phyloP scores from a whole-genome alignment of 2,329 filamentous ascomycete species.

The Decorospora gaudefroyi region DNA sequence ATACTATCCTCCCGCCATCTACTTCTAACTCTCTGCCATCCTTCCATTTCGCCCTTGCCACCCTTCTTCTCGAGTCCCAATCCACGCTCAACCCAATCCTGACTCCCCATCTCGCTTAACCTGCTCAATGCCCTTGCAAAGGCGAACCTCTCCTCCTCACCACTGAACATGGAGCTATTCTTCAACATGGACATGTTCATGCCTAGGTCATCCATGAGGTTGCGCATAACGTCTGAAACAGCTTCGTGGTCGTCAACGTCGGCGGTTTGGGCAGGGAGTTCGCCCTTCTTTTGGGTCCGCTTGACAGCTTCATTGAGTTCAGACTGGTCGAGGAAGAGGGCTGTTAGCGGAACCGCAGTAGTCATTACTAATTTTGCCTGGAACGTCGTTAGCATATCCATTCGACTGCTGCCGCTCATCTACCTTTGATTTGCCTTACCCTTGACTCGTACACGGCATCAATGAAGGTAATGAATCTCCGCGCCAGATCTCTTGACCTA shows the following conservation, averaged over 20 bases:
- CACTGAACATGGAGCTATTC: constrained; percentile 82
- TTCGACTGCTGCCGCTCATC: neutral
- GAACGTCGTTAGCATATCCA: constrained; percentile 3
- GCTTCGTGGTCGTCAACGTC: constrained; percentile 53
- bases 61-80: constrained; percentile 66
- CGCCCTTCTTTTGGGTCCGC: constrained; percentile 44
- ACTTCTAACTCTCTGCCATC: constrained; percentile 68
- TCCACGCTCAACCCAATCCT: constrained; percentile 89
- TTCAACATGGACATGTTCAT: constrained; percentile 84
- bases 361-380: constrained; percentile 96
- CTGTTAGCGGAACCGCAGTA: constrained; percentile 78
- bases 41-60: constrained; percentile 67
- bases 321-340: constrained; percentile 77
- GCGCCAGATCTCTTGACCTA: constrained; percentile 80
- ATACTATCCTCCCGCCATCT: constrained; percentile 61
- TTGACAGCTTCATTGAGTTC: constrained; percentile 55
- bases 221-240: constrained; percentile 72
- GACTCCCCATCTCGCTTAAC: constrained; percentile 88
- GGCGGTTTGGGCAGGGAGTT: constrained; percentile 41
- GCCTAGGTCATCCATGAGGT: constrained; percentile 84
- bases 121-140: constrained; percentile 87
- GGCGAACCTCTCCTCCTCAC: constrained; percentile 94
- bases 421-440: constrained; percentile 45
- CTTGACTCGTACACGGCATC: constrained; percentile 88
- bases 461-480: constrained; percentile 96